Evolutionary conservation across 129 eudicot genomes (phyloP).

Genomic region (Calendula officinalis): DNA sequence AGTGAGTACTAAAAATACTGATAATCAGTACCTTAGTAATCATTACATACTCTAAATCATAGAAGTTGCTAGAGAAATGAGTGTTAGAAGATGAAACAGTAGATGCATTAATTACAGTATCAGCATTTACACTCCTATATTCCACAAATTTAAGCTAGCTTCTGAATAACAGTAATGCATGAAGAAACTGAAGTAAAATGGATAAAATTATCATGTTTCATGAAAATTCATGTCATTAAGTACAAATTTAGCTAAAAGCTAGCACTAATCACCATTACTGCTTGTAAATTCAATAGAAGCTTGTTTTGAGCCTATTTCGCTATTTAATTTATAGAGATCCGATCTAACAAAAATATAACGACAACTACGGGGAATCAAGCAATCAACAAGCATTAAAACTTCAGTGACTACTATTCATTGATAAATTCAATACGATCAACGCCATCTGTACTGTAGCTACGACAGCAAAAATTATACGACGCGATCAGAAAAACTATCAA

Average conservation of each 20-base stretch:
- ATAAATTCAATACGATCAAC: neutral
- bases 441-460: conserved; percentile 5
- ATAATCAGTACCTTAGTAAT: conserved; percentile 2
- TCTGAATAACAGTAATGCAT: neutral
- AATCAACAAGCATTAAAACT: neutral
- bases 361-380: conserved; percentile 11
- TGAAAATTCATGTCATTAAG: conserved; percentile 9
- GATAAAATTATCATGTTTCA: conserved; percentile 4
- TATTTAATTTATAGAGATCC: conserved; percentile 5
- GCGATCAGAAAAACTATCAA: conserved; percentile 3
- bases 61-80: conserved; percentile 11
- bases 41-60: conserved; percentile 6
- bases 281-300: conserved; percentile 18
- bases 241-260: conserved; percentile 16
- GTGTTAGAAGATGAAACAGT: neutral
- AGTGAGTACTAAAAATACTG: conserved; percentile 12
- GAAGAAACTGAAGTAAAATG: neutral
- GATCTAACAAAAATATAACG: neutral
- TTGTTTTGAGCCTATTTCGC: conserved; percentile 3
- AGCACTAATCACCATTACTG: conserved; percentile 7
- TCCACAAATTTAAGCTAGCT: conserved; percentile 8
- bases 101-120: neutral
- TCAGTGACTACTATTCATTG: conserved; percentile 6
- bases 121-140: neutral
- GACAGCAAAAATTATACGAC: neutral